These are phyloP conservation scores for Fomitopsis betulina DNA, from an alignment of 1,284 basidiomycete genomes.

Conservation along the genomic window DNA sequence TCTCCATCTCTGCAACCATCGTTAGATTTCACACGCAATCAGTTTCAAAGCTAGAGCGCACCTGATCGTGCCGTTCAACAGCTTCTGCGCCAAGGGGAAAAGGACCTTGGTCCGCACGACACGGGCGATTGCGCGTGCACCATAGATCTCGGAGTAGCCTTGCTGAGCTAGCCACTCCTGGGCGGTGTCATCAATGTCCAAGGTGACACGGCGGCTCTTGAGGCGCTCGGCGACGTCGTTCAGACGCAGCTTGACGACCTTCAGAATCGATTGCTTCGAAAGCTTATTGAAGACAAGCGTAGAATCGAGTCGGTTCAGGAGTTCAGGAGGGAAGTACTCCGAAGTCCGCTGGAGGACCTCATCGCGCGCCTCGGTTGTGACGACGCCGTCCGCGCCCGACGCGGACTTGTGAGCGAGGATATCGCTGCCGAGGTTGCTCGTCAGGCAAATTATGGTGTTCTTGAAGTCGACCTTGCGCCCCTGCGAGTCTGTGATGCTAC, in stretches of 20 bases:
- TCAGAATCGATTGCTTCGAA: constrained; percentile 64
- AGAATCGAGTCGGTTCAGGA: constrained; percentile 86
- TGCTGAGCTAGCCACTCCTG: constrained; percentile 71
- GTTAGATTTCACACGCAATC: constrained; percentile 37
- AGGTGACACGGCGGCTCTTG: constrained; percentile 58
- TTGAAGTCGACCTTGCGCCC: constrained; percentile 75
- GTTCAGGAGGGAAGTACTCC: constrained; percentile 85
- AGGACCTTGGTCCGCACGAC: constrained; percentile 77
- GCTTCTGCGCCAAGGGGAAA: constrained; percentile 73
- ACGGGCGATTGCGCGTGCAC: constrained; percentile 80
- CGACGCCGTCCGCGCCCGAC: constrained; percentile 59
- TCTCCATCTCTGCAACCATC: constrained; percentile 51
- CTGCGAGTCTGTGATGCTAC: constrained; percentile 82
- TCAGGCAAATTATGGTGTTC: constrained; percentile 79
- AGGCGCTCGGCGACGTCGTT: constrained; percentile 71
- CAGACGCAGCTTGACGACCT: constrained; percentile 77
- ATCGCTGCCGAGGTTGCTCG: constrained; percentile 55
- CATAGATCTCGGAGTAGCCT: constrained; percentile 85
- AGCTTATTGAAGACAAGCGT: constrained; percentile 90
- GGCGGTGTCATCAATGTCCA: constrained; percentile 68
- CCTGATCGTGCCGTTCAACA: constrained; percentile 75
- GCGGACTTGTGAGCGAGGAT: constrained; percentile 72
- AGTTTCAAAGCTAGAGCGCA: constrained; percentile 29
- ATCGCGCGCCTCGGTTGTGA: constrained; percentile 59
- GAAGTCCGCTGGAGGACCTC: constrained; percentile 76